Conservation (phyloP, 352 stramenopile genomes). For the Elongisporangium senticosum region DNA sequence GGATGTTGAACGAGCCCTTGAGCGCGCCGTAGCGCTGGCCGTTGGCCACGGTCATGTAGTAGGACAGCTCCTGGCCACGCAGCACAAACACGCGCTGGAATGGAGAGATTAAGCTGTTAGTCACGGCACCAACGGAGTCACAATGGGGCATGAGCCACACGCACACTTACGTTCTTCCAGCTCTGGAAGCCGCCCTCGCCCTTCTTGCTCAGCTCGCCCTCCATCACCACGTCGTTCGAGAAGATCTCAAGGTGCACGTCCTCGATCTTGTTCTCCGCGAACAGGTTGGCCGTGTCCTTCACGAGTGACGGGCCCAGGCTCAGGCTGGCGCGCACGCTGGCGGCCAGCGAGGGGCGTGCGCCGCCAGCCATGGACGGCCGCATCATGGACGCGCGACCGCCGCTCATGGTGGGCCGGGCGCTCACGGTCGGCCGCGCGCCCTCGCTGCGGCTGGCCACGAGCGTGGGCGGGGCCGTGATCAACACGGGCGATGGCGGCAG, state of each 20-base stretch:
- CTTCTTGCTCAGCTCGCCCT: slow-evolving; percentile 64
- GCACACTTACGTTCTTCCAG: slow-evolving; percentile 62
- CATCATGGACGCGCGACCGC: slow-evolving; percentile 4
- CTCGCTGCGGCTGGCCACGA: no score
- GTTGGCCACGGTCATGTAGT: slow-evolving; percentile 47
- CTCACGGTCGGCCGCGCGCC: no score
- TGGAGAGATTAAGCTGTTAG: not conserved
- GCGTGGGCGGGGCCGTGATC: no score
- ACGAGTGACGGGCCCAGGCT: slow-evolving; percentile 47
- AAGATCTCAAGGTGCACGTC: slow-evolving; percentile 54
- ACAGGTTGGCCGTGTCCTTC: slow-evolving; percentile 51
- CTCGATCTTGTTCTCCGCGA: slow-evolving; percentile 51
- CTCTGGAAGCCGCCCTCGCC: slow-evolving; percentile 49
- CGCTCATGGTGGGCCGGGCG: no score
- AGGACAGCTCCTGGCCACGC: slow-evolving; percentile 58
- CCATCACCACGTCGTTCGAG: slow-evolving; percentile 61
- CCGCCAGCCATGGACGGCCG: slow-evolving; percentile 2
- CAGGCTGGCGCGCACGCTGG: slow-evolving; percentile 24
- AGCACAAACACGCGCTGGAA: slow-evolving; percentile 62
- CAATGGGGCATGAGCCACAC: slow-evolving; percentile 4
- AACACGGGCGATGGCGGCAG: no score
- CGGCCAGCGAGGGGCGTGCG: slow-evolving; percentile 19
- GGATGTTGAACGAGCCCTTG: slow-evolving; percentile 55
- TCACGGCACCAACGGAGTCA: no score
- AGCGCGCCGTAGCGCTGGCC: slow-evolving; percentile 49